A percentile compares a stretch with the other conserved stretches of the same genome.
Evolutionary conservation across 257 asterid species (phyloP).

Genomic region (Solanum etuberosum): DNA sequence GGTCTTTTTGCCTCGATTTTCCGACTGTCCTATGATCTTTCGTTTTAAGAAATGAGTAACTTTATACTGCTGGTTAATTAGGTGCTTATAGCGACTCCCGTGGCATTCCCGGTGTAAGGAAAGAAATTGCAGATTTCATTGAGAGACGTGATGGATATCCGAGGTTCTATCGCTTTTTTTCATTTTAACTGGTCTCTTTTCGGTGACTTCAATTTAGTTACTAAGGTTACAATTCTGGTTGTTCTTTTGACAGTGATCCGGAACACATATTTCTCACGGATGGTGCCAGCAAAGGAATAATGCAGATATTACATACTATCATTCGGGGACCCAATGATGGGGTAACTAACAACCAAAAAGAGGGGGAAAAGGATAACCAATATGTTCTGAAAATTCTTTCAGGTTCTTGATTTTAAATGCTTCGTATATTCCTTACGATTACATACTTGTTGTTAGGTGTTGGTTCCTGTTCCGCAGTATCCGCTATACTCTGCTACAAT

Average conservation of each 20-base stretch:
- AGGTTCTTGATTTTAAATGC: not conserved
- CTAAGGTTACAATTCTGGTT: not conserved
- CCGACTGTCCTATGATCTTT: not conserved
- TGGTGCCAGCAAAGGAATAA: slow-evolving; percentile 98
- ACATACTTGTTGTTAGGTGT: slow-evolving; percentile 32
- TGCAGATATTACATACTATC: slow-evolving; percentile 62
- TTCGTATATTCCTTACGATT: not conserved
- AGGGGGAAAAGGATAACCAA: not conserved
- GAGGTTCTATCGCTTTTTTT: slow-evolving; percentile 32
- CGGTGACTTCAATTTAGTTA: not conserved
- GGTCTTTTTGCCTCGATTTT: not conserved
- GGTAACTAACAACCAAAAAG: slow-evolving; percentile 27
- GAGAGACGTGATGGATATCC: slow-evolving; percentile 98
- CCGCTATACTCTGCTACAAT: slow-evolving; percentile 96
- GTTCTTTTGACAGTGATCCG: slow-evolving; percentile 58
- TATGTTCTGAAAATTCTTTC: not conserved
- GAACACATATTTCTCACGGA: slow-evolving; percentile 88
- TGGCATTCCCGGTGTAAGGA: slow-evolving; percentile 89
- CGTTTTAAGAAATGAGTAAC: not conserved
- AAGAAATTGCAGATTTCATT: slow-evolving; percentile 89
- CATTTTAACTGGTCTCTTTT: not conserved
- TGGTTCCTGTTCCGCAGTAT: slow-evolving; percentile 98
- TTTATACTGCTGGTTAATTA: slow-evolving; percentile 6
- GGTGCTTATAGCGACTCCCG: slow-evolving; percentile 99
- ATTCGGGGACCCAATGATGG: slow-evolving; percentile 65